Base-by-base conservation (phyloP, 108 stramenopile species). In the Conticribra weissflogii region DNA sequence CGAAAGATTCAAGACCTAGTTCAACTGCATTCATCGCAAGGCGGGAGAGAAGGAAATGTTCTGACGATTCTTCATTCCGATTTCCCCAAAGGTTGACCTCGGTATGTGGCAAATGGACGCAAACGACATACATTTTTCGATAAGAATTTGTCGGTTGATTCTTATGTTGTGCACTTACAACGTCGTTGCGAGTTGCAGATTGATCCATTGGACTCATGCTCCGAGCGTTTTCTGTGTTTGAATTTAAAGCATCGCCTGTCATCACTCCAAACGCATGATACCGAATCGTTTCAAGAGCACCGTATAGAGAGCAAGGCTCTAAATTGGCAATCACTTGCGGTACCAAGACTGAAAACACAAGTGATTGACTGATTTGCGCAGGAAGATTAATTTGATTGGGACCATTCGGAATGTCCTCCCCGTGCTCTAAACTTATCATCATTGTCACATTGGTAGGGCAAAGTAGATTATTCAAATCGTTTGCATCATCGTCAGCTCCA, bases 341-440 rank as follows among this genome's bases (percentile, higher is more conserved):
- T 7, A 89, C 32, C 28, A 78, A 73, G 18, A 88, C 54, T 16
- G 87, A 88, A 1, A 84, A 9, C 53, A 84, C 71, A 16, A 88
- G 31, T 23, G 68, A 72, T 36, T 83, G 74, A 32, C 65, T 75
- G 12, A 64, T 76, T n/a, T 30, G 45, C 31, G 76, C 17, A 15
- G 48, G 21, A 30, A 17, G 41, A n/a, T 24, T 29, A 24, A 16
- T n/a, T 41, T 36, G 3, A 7, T 36, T 72, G 21, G 25, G 36
- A 41, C 8, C 62, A 24, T 66, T 61, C 29, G 18, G 22, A 25
- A 27, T 34, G n/a, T 83, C 63, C 25, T 73, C 53, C 34, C 68
- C 63, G 25, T 85, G 85, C 73, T 92, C 88, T 66, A 92, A 78
- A 49, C 76, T 82, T 21, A 72, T 48, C 62, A 88, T 81, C 36